A percentile compares a stretch with the other conserved stretches of the same genome.
phyloP scores from a whole-genome alignment of 2,329 filamentous ascomycete species.

The Fusarium mangiferae region DNA sequence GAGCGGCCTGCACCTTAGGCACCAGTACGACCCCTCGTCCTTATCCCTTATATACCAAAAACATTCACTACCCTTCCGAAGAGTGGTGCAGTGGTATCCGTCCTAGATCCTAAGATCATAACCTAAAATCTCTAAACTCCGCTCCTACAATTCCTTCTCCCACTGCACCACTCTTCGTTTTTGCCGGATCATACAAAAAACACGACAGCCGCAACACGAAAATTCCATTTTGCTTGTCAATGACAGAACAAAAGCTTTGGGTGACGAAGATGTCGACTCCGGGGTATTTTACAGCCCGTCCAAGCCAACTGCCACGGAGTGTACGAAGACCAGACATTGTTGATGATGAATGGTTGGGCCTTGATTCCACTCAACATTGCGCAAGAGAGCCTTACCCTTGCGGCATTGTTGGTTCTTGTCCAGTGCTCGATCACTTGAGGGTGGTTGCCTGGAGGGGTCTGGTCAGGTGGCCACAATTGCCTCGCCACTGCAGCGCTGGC shows the following conservation, averaged over 20 bases:
- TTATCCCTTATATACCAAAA: neutral
- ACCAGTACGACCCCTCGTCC: too few species aligned
- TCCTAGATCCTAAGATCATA: neutral
- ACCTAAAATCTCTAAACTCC: neutral
- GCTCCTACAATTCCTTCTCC: neutral
- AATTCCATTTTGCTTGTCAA: neutral
- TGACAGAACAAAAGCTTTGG: neutral
- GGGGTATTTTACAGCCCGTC: neutral
- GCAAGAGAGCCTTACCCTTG: neutral
- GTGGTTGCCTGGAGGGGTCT: neutral
- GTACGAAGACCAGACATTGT: neutral
- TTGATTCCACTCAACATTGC: neutral
- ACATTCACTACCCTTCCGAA: neutral
- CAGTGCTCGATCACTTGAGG: neutral
- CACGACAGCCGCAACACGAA: neutral
- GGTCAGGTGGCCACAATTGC: neutral
- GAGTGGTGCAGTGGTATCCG: constrained; percentile 2
- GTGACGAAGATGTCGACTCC: neutral
- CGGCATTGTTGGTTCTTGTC: neutral
- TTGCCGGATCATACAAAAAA: neutral
- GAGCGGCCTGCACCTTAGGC: neutral
- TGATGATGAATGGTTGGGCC: too few species aligned
- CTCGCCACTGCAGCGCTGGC: neutral
- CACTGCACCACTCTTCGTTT: neutral
- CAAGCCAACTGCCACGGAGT: neutral